A percentile compares a stretch with the other conserved stretches of the same genome.
phyloP scores from a whole-genome alignment of 495 filamentous ascomycete species.

The Hypoxylon lienhwacheense region DNA sequence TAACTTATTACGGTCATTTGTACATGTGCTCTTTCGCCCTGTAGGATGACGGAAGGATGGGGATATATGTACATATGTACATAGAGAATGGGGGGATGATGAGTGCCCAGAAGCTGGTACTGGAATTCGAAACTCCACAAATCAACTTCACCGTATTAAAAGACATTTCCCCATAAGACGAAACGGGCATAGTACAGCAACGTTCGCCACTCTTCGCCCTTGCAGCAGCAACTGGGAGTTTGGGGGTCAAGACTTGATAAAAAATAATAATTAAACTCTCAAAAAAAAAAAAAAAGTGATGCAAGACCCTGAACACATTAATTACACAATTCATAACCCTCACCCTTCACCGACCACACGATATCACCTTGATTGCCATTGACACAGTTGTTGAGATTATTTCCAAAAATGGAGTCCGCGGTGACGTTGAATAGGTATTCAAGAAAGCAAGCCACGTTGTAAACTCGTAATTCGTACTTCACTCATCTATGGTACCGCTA shows the following conservation, averaged over 20 bases:
- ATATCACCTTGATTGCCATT: too few relatives aligned
- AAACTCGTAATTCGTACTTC: background rate
- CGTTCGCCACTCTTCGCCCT: constrained; percentile 16
- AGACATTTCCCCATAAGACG: constrained; percentile 1
- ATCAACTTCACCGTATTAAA: constrained; percentile 27
- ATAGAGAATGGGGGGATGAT: too few relatives aligned
- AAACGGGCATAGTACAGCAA: too few relatives aligned
- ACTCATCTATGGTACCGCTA: too few relatives aligned
- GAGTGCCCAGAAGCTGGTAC: too few relatives aligned
- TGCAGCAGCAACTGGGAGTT: constrained; percentile 18
- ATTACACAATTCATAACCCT: too few relatives aligned
- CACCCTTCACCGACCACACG: constrained; percentile 13
- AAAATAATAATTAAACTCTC: too few relatives aligned
- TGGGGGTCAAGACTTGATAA: too few relatives aligned
- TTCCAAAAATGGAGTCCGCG: background rate
- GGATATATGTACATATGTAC: too few relatives aligned
- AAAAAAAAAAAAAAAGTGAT: too few relatives aligned
- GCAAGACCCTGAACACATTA: too few relatives aligned
- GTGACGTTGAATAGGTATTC: background rate
- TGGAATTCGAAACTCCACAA: constrained; percentile 19
- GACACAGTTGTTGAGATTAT: constrained; percentile 9
- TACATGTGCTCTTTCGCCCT: constrained; percentile 8
- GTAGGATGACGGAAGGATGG: constrained; percentile 21
- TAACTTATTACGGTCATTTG: too few relatives aligned
- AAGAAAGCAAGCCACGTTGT: constrained; percentile 3